A percentile compares a stretch with the other conserved stretches of the same genome.
These are phyloP conservation scores for Phylloporus sp. DNA, from an alignment of 768 basidiomycete species.

Conservation along the genomic window DNA sequence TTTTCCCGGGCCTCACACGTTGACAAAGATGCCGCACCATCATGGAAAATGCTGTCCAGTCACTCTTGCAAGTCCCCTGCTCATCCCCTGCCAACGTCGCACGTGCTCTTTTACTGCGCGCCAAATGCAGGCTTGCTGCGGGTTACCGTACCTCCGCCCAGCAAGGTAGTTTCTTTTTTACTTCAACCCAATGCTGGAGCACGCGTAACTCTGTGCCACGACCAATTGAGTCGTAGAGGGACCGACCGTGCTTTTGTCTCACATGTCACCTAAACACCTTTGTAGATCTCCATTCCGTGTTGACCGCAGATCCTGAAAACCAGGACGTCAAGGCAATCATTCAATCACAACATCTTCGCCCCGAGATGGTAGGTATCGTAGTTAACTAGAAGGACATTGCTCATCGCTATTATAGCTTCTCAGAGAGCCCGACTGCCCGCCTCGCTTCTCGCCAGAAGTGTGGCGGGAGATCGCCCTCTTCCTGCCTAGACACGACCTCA, in stretches of 20 bases:
- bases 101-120: slow-evolving; percentile 61
- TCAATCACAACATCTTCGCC: slow-evolving; percentile 46
- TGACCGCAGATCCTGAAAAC: slow-evolving; percentile 63
- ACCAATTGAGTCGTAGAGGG: neutral
- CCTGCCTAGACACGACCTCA: slow-evolving; percentile 62
- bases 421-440: slow-evolving; percentile 40
- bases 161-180: slow-evolving; percentile 45
- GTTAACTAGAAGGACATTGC: neutral
- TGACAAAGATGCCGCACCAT: slow-evolving; percentile 46
- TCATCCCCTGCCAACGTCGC: slow-evolving; percentile 49
- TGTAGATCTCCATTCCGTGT: slow-evolving; percentile 63
- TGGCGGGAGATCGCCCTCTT: slow-evolving; percentile 67
- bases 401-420: slow-evolving; percentile 21
- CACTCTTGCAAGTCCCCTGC: slow-evolving; percentile 56
- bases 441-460: slow-evolving; percentile 62
- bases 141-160: slow-evolving; percentile 60
- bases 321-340: slow-evolving; percentile 62
- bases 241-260: neutral
- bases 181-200: too few relatives aligned
- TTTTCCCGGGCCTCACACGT: slow-evolving; percentile 4
- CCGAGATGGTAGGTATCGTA: slow-evolving; percentile 48
- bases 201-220: neutral
- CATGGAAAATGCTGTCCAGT: slow-evolving; percentile 74
- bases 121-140: slow-evolving; percentile 58
- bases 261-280: slow-evolving; percentile 2